Evolutionary conservation across 1,284 basidiomycete species (phyloP), one percentile per base, ranked within the genome.

Genomic region (Rhizoctonia solani): DNA sequence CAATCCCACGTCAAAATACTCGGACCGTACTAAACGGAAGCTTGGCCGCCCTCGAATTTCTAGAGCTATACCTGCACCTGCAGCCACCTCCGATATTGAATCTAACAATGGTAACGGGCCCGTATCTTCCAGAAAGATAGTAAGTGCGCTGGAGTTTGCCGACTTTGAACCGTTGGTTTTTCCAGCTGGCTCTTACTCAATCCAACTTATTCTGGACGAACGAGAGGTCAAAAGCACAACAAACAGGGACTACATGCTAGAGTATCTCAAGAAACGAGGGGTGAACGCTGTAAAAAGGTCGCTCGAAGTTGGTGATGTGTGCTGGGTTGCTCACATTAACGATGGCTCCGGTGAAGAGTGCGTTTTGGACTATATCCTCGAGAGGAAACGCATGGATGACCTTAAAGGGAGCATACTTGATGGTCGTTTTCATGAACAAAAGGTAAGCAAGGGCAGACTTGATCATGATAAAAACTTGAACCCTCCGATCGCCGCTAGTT

Each of bases 381-480:
- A 85, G 75, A 73, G 84, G 49, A 85, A 85, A 71, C 71, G 83
- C 19, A 73, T 84, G 21, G 83, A 85, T 67, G 83, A 85, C 74
- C 69, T 85, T 49, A 65, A 69, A 19, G 77, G 77, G 32, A 82
- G 81, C 54, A 81, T 85, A 67, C 73, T 76, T 23, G 84, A 85
- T 69, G 81, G 82, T 3, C 74, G 84, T 19, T 85, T 83, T 72
- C 75, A 76, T 63, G 81, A 83, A 66, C 84, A 85, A 71, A 85
- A 84, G 75, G 81, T 81, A 69, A 73, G 77, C 25, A 14, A 53
- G 29, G 32, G 11, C 32, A 11, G 11, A 34, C 32, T 19, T 27
- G 11, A 21, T 30, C 32, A n/a, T 34, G 25, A 19, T n/a, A 6
- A 42, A 11, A 14, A 19, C 32, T 44, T 6, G 11, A 39, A 19